Evolutionary conservation across 2,329 filamentous ascomycete species (phyloP).

Genomic region (Scedosporium minutisporum): DNA sequence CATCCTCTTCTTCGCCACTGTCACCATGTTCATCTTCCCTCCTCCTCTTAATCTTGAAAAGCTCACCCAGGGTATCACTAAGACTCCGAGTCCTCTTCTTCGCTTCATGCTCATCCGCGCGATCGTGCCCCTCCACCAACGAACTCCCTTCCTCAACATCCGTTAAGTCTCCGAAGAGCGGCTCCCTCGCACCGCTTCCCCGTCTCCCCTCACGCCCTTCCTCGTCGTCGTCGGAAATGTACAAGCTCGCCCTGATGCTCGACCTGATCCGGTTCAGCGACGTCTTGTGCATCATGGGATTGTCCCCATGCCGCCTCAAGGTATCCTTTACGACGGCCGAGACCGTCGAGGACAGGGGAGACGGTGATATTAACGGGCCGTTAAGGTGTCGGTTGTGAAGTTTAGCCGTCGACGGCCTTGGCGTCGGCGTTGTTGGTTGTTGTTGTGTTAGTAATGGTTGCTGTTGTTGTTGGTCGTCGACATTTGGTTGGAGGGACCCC

Average conservation of each 20-base stretch:
- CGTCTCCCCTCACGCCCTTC: background rate
- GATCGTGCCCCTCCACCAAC: background rate
- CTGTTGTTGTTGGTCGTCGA: conserved; percentile 9
- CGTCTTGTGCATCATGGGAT: conserved; percentile 27
- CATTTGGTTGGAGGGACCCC: conserved; percentile 12
- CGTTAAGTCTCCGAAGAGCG: conserved; percentile 4
- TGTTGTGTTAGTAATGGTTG: conserved; percentile 14
- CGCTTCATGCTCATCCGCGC: conserved; percentile 1
- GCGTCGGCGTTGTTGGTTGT: background rate
- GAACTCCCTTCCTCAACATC: background rate
- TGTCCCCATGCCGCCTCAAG: conserved; percentile 31
- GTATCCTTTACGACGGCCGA: conserved; percentile 48
- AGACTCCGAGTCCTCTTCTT: conserved; percentile 27
- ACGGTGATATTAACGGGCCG: conserved; percentile 47
- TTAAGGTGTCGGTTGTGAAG: conserved; percentile 29
- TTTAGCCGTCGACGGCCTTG: conserved; percentile 10
- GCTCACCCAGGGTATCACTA: conserved; percentile 30
- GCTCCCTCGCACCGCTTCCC: background rate
- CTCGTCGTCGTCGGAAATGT: conserved; percentile 35
- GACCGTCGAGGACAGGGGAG: conserved; percentile 49
- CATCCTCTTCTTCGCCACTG: background rate
- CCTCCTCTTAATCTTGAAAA: conserved; percentile 27
- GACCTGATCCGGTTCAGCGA: conserved; percentile 38
- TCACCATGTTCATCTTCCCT: conserved; percentile 15
- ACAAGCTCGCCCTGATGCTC: conserved; percentile 44